Percentiles rank a stretch among this genome's conserved stretches.
phyloP scores from a whole-genome alignment of 495 filamentous ascomycete species.

The Rhizodiscina lignyota region DNA sequence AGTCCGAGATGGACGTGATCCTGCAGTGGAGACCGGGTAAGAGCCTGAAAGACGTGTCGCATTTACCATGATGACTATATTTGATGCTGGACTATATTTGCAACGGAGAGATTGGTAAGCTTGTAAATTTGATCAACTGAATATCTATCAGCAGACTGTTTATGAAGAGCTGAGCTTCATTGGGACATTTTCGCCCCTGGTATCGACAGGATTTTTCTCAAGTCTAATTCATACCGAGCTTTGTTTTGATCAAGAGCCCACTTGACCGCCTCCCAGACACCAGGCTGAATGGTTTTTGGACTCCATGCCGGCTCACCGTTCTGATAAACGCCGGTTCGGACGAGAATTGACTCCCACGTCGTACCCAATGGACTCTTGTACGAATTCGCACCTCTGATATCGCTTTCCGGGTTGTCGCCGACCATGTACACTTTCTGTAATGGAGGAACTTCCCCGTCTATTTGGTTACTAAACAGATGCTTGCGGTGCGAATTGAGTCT shows the following conservation, averaged over 20 bases:
- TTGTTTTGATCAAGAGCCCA: constrained; percentile 45
- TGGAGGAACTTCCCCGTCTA: constrained; percentile 12
- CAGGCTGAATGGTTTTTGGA: constrained; percentile 44
- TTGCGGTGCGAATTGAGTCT: constrained; percentile 45
- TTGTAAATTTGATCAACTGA: too few relatives aligned
- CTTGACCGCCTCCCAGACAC: constrained; percentile 51
- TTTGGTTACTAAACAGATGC: constrained; percentile 19
- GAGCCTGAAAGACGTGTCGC: too few relatives aligned
- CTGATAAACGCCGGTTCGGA: constrained; percentile 66
- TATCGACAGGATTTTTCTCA: too few relatives aligned
- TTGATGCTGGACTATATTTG: too few relatives aligned
- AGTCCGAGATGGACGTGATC: too few relatives aligned
- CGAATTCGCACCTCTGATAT: constrained; percentile 78
- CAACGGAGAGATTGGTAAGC: too few relatives aligned
- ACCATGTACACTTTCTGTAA: constrained; percentile 79
- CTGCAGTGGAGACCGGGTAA: too few relatives aligned
- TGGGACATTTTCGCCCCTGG: too few relatives aligned
- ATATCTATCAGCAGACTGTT: too few relatives aligned
- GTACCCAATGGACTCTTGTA: constrained; percentile 48
- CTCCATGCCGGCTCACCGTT: constrained; percentile 37
- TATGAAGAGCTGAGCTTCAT: too few relatives aligned
- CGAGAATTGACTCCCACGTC: constrained; percentile 65
- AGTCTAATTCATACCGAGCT: too few relatives aligned
- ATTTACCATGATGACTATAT: too few relatives aligned
- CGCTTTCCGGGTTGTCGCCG: constrained; percentile 89